Evolutionary conservation across 1,284 basidiomycete species (phyloP), one percentile per base, ranked within the genome.

Genomic region (Trametes polyzona): DNA sequence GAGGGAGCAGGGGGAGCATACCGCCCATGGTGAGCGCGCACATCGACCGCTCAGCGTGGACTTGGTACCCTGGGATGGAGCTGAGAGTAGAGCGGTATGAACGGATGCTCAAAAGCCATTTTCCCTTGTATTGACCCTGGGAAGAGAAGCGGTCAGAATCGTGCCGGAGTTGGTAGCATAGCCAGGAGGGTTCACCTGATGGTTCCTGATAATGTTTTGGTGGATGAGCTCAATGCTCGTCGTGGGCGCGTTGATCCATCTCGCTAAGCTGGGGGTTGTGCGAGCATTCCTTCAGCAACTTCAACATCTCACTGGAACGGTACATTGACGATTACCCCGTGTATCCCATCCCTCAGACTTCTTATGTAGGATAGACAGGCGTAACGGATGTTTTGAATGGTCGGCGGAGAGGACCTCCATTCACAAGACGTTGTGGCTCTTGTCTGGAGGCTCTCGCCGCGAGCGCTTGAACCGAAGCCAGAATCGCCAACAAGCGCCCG

Each of bases 161-260:
- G 19, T 48, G 41, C 19, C 30, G 39, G 46, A 52, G 14, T 10
- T n/a, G 26, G 23, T 11, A 39, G 24, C n/a, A 53, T 5, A 19
- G 41, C 29, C 8, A 26, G 33, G 60, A 40, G 73, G 79, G 63
- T 65, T n/a, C n/a, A 85, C 89, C 70, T 86, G 84, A 67, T 91
- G 88, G 64, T 92, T 92, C 39, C 78, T 74, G 1, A 77, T 59
- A 47, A 92, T 86, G 62, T 91, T 91, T 44, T 88, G 81, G 54
- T 77, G 73, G 39, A 92, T 85, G 40, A 86, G 77, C 49, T 86
- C 81, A 16, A 91, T 70, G 19, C 87, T 88, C 49, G 82, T 79
- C 9, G 85, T 79, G 8, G 89, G 90, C 14, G 90, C 88, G 71
- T 92, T 90, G 19, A 83, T 80, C 90, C 90, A 92, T 63, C 90